These are phyloP conservation scores for Pythium insidiosum DNA, from an alignment of 352 stramenopile genomes.

Conservation along the genomic window DNA sequence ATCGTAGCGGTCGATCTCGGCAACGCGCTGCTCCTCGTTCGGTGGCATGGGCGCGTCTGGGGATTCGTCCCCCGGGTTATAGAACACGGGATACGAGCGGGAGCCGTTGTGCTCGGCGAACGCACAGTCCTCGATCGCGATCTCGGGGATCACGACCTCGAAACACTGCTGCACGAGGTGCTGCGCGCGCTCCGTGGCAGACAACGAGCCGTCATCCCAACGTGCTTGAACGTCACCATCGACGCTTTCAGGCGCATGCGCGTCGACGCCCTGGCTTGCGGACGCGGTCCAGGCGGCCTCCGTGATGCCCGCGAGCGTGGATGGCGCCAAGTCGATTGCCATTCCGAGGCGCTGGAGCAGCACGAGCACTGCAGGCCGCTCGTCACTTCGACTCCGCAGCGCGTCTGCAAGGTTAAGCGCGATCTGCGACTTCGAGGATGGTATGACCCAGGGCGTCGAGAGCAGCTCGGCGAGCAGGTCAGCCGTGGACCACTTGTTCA, in stretches of 20 bases:
- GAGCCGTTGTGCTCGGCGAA: slow-evolving; percentile 35
- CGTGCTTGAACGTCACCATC: neutral
- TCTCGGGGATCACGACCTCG: slow-evolving; percentile 30
- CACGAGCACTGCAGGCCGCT: slow-evolving; percentile 22
- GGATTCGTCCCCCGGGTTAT: slow-evolving; percentile 26
- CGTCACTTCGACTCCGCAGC: slow-evolving; percentile 20
- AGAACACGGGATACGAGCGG: slow-evolving; percentile 35
- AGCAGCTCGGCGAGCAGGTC: slow-evolving; percentile 23
- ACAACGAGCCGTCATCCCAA: neutral
- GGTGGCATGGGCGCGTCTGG: slow-evolving; percentile 15
- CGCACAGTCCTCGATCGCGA: slow-evolving; percentile 27
- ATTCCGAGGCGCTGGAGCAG: slow-evolving; percentile 26
- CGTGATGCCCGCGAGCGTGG: slow-evolving; percentile 24
- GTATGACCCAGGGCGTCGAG: slow-evolving; percentile 20
- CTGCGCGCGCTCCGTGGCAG: slow-evolving; percentile 22
- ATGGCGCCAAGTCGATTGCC: slow-evolving; percentile 12
- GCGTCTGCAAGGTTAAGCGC: slow-evolving; percentile 34
- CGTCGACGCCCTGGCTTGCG: slow-evolving; percentile 10
- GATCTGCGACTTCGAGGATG: slow-evolving; percentile 30
- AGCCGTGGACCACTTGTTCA: slow-evolving; percentile 44
- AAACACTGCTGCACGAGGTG: slow-evolving; percentile 59
- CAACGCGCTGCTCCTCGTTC: slow-evolving; percentile 21
- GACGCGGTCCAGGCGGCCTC: slow-evolving; percentile 29
- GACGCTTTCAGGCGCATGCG: slow-evolving; percentile 1
- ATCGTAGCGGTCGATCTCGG: slow-evolving; percentile 22